Conservation (phyloP, 2,329 filamentous ascomycete species). For the Fusarium duplospermum region DNA sequence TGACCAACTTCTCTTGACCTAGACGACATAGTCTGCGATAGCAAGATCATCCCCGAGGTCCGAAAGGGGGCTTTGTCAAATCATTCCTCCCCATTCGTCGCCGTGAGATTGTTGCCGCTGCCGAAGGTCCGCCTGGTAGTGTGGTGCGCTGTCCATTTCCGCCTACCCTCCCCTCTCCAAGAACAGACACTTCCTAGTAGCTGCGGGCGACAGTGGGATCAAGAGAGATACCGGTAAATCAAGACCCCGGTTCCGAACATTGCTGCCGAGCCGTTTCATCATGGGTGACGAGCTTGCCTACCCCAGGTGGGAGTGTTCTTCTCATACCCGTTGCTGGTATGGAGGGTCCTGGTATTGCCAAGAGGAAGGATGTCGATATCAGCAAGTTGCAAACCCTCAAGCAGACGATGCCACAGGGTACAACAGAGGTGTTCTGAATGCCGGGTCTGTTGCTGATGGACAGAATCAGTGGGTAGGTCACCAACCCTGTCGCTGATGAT, state of each 20-base stretch:
- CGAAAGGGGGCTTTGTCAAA: background rate
- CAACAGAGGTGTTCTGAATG: background rate
- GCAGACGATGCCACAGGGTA: background rate
- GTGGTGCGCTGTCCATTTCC: background rate
- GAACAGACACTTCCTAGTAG: background rate
- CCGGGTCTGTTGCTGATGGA: background rate
- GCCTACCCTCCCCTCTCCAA: background rate
- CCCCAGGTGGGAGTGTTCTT: background rate
- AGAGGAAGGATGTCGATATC: too few relatives aligned
- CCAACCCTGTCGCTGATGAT: background rate
- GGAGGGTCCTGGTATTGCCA: background rate
- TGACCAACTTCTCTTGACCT: background rate
- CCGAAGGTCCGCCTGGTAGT: background rate
- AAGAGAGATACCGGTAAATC: background rate
- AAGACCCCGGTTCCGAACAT: background rate
- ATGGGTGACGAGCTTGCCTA: background rate
- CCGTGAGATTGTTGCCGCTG: background rate
- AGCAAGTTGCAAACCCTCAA: background rate
- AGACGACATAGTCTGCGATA: background rate
- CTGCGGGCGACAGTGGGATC: background rate
- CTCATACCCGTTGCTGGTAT: background rate
- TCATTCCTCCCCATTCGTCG: background rate
- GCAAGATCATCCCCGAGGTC: background rate
- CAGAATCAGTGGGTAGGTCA: background rate
- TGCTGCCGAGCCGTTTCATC: background rate